Evolutionary conservation across 2,329 filamentous ascomycete species (phyloP).

Genomic region (Clarireedia monteithiana): DNA sequence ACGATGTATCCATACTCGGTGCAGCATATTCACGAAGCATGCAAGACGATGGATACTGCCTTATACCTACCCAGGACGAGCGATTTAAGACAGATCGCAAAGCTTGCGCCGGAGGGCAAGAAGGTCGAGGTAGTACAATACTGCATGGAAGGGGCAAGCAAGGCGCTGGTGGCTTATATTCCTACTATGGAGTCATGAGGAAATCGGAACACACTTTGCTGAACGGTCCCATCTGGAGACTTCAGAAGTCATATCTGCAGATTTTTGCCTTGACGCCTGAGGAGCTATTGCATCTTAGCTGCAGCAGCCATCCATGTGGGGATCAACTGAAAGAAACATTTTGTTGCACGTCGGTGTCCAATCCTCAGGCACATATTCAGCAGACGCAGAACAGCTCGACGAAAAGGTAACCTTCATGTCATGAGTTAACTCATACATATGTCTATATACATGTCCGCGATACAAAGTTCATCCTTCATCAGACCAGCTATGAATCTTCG

Average conservation of each 20-base stretch:
- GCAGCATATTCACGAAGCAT: slow-evolving; percentile 52
- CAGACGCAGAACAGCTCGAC: background rate
- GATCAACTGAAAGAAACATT: background rate
- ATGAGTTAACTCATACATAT: too few species aligned
- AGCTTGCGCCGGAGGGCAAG: slow-evolving; percentile 37
- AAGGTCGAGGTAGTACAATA: slow-evolving; percentile 80
- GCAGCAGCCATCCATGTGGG: background rate
- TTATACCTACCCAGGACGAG: slow-evolving; percentile 83
- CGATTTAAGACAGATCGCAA: slow-evolving; percentile 70
- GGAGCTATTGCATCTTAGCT: background rate
- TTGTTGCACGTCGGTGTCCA: slow-evolving; percentile 4
- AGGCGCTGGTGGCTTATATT: slow-evolving; percentile 63
- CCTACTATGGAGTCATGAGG: slow-evolving; percentile 28
- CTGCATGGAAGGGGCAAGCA: slow-evolving; percentile 83
- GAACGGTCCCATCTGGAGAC: background rate
- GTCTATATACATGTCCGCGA: too few species aligned
- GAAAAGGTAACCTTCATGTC: background rate
- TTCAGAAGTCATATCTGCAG: background rate
- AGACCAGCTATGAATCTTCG: background rate
- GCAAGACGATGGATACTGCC: slow-evolving; percentile 52
- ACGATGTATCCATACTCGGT: slow-evolving; percentile 86
- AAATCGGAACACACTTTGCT: too few species aligned
- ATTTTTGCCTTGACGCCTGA: background rate
- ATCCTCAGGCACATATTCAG: slow-evolving; percentile 1
- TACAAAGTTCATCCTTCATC: background rate